Percentiles rank a stretch among this genome's conserved stretches.
phyloP scores from a whole-genome alignment of 495 filamentous ascomycete genomes.

The Glarea lozoyensis region DNA sequence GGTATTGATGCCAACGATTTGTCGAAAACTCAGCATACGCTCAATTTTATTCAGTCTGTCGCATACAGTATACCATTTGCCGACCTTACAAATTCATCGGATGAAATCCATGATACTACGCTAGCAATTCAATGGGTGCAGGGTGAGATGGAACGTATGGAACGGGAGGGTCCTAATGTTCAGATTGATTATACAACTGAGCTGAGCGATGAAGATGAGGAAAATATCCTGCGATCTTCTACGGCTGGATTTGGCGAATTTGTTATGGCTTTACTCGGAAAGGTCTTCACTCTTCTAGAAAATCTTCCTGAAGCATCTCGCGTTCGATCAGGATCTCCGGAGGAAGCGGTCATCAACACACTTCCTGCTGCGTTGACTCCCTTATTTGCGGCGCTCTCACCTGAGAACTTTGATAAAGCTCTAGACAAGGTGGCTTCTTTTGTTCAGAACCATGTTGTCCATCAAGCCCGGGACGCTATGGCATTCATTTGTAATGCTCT shows the following conservation, averaged over 20 bases:
- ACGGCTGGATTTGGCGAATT: constrained; percentile 92
- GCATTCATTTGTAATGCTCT: constrained; percentile 95
- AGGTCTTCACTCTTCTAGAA: constrained; percentile 90
- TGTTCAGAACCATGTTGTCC: constrained; percentile 90
- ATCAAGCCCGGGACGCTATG: constrained; percentile 96
- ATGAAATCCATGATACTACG: constrained; percentile 62
- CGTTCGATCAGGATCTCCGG: constrained; percentile 80
- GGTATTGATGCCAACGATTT: constrained; percentile 98
- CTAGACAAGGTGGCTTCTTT: constrained; percentile 87
- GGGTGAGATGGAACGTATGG: constrained; percentile 86
- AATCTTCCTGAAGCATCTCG: constrained; percentile 88
- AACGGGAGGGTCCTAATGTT: constrained; percentile 73
- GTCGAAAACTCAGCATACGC: constrained; percentile 87
- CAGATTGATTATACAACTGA: constrained; percentile 78
- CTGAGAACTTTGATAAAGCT: constrained; percentile 85
- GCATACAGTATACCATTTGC: constrained; percentile 91
- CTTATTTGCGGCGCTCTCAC: constrained; percentile 82
- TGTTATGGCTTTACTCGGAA: constrained; percentile 77
- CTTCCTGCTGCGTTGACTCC: constrained; percentile 88
- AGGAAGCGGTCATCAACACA: constrained; percentile 96
- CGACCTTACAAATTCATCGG: constrained; percentile 63
- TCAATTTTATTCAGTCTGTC: constrained; percentile 90
- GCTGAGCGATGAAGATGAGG: constrained; percentile 78
- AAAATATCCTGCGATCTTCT: constrained; percentile 87
- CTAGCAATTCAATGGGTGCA: constrained; percentile 91